Conservation (phyloP, 768 basidiomycete genomes). For the Xerocomellus intermedius region DNA sequence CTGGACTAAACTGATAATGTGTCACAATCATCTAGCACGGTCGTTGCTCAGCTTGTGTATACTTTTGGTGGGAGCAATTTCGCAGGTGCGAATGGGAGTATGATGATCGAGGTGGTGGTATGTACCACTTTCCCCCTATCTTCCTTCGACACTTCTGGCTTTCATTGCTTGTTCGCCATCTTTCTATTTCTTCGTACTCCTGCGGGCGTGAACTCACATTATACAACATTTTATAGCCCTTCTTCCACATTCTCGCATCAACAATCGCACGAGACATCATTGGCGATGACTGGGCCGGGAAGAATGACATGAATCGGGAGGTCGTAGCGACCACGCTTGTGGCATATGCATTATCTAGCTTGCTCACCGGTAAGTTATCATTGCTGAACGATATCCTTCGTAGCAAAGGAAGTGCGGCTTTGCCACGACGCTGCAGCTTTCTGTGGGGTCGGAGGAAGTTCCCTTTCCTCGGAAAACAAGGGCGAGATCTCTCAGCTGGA, state of each 20-base stretch:
- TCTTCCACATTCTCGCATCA: constrained; percentile 89
- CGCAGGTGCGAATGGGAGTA: constrained; percentile 86
- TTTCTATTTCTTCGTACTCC: not conserved
- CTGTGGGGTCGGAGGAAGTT: not conserved
- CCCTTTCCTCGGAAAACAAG: not conserved
- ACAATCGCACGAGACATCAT: constrained; percentile 65
- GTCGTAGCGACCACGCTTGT: constrained; percentile 92
- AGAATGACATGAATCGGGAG: constrained; percentile 62
- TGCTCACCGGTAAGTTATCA: constrained; percentile 69
- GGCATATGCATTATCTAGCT: constrained; percentile 81
- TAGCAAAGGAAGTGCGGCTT: not conserved
- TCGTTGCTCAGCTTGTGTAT: constrained; percentile 82
- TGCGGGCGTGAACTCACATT: not conserved
- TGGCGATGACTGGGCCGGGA: constrained; percentile 22
- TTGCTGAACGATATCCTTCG: not conserved
- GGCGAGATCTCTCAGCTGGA: not conserved
- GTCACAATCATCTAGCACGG: constrained; percentile 45
- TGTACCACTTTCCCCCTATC: constrained; percentile 28
- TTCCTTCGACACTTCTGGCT: not conserved
- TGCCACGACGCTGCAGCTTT: not conserved
- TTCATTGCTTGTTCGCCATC: not conserved
- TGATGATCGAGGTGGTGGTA: constrained; percentile 99
- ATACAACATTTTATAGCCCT: constrained; percentile 54
- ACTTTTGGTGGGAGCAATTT: constrained; percentile 87
- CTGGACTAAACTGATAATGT: not conserved